Conservation (phyloP, 495 filamentous ascomycete species). For the Talaromyces stipitatus region DNA sequence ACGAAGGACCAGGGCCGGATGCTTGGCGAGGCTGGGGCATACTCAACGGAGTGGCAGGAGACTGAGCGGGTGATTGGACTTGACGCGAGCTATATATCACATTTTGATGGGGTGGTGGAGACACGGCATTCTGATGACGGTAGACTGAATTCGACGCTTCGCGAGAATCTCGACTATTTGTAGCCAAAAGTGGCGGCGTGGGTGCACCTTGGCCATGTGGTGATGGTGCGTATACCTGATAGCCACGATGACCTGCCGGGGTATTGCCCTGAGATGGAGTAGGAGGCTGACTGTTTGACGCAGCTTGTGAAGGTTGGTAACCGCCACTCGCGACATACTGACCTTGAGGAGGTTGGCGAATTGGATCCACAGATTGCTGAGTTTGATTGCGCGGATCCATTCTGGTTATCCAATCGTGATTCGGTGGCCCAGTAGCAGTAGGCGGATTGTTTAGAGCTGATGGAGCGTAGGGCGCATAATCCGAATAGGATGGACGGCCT, state of each 20-base stretch:
- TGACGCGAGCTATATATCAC: conserved; percentile 27
- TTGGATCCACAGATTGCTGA: conserved; percentile 9
- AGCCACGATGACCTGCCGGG: conserved; percentile 23
- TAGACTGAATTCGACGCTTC: conserved; percentile 3
- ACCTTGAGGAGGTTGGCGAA: conserved; percentile 21
- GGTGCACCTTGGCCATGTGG: conserved; percentile 20
- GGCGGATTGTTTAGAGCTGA: conserved; percentile 14
- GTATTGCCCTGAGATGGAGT: conserved; percentile 20
- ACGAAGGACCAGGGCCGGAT: conserved; percentile 16
- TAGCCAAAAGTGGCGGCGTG: neutral
- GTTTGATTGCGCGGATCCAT: conserved; percentile 33
- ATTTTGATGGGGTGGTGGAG: conserved; percentile 27
- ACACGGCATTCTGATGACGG: conserved; percentile 23
- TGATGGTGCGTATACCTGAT: conserved; percentile 27
- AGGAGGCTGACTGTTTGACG: conserved; percentile 24
- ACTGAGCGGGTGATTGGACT: conserved; percentile 26
- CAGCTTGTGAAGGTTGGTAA: conserved; percentile 25
- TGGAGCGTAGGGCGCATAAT: conserved; percentile 26
- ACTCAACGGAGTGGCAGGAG: conserved; percentile 23
- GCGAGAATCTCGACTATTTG: conserved; percentile 14
- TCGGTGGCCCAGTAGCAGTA: conserved; percentile 16
- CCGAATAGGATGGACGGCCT: conserved; percentile 20
- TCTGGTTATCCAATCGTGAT: conserved; percentile 40
- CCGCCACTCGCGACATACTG: conserved; percentile 17
- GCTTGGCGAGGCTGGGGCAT: conserved; percentile 24